phyloP scores from a whole-genome alignment of 306 rosid species.

The Dryas alaskensis region DNA sequence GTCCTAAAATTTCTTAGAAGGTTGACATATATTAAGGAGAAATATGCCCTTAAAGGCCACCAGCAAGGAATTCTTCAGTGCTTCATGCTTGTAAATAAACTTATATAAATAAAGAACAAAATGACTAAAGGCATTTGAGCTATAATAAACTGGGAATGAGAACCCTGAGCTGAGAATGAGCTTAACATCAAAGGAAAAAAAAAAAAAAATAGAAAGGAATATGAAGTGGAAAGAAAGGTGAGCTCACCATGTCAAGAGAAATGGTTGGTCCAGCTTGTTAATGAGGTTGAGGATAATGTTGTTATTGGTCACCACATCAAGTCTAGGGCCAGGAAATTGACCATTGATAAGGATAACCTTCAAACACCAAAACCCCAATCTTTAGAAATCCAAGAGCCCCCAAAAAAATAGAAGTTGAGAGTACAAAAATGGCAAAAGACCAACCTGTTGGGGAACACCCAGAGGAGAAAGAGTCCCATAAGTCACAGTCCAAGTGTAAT shows the following conservation, averaged over 20 bases:
- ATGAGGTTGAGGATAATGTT: constrained; percentile 83
- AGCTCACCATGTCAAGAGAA: constrained; percentile 76
- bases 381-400: background rate
- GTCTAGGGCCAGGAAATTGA: constrained; percentile 94
- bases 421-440: constrained; percentile 23
- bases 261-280: constrained; percentile 89
- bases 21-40: background rate
- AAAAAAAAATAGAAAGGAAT: background rate
- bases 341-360: constrained; percentile 92
- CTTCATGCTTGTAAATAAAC: constrained; percentile 3
- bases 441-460: constrained; percentile 83
- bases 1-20: background rate
- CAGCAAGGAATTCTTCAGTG: background rate
- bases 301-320: constrained; percentile 83
- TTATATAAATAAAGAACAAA: background rate
- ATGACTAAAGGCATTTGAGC: background rate
- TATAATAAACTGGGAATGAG: too few species aligned
- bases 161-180: too few species aligned
- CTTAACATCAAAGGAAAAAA: too few species aligned
- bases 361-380: constrained; percentile 24
- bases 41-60: background rate
- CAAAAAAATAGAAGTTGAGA: constrained; percentile 30
- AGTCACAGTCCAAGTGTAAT: constrained; percentile 82
- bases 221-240: constrained; percentile 2
- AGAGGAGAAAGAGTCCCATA: constrained; percentile 81